A percentile compares a stretch with the other conserved stretches of the same genome.
These are phyloP conservation scores for Lagerstroemia fauriei DNA, from an alignment of 441 rosid genomes.

Conservation along the genomic window DNA sequence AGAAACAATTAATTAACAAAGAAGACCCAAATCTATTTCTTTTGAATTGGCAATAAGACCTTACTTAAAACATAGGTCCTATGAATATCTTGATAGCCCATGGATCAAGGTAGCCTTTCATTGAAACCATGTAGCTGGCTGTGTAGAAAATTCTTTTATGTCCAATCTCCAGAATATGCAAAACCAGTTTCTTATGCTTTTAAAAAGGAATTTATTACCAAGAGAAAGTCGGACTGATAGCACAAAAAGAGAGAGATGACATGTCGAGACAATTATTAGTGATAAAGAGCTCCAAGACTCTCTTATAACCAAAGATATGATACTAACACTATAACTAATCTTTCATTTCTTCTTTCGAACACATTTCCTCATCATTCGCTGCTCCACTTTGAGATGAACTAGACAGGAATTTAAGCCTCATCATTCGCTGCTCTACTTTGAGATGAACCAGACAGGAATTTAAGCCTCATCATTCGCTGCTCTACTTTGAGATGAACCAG, in stretches of 20 bases:
- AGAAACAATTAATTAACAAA: too few relatives aligned
- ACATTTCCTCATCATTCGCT: constrained; percentile 76
- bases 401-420: constrained; percentile 84
- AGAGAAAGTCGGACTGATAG: neutral
- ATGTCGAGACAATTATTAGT: constrained; percentile 87
- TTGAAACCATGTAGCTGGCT: neutral
- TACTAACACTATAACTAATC: constrained; percentile 92
- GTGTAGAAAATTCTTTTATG: neutral
- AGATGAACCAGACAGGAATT: too few relatives aligned
- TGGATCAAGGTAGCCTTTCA: neutral
- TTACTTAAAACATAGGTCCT: neutral
- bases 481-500: too few relatives aligned
- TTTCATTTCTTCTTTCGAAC: constrained; percentile 87
- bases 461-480: too few relatives aligned
- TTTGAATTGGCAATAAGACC: neutral
- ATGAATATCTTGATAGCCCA: neutral
- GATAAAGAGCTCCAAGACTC: constrained; percentile 92
- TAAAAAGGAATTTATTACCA: neutral
- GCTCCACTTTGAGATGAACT: constrained; percentile 56
- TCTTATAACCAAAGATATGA: constrained; percentile 86
- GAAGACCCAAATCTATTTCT: too few relatives aligned
- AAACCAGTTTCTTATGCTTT: neutral
- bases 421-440: too few relatives aligned
- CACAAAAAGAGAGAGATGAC: constrained; percentile 38
- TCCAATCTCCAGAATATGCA: neutral